These are phyloP conservation scores for Oryza punctata DNA, from an alignment of 176 grass and related monocot genomes.

Conservation along the genomic window DNA sequence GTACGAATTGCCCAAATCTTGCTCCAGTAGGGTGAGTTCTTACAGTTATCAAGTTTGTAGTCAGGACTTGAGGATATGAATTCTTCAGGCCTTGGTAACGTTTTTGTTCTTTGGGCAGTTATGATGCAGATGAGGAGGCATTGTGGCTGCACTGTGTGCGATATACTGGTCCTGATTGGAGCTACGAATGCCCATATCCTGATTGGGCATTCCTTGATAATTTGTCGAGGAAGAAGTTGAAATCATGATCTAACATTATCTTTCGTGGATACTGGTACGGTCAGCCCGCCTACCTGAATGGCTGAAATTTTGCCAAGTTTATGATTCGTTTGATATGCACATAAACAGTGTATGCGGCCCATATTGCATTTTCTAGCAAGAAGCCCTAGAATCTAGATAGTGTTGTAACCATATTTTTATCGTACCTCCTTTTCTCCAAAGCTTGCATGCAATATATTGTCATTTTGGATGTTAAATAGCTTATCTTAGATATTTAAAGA, in stretches of 20 bases:
- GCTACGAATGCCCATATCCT: slow-evolving; percentile 83
- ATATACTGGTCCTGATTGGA: slow-evolving; percentile 91
- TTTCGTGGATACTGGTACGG: neutral
- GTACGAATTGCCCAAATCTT: slow-evolving; percentile 91
- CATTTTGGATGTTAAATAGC: too few species aligned
- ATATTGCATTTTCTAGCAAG: neutral
- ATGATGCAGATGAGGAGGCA: slow-evolving; percentile 75
- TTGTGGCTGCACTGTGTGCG: slow-evolving; percentile 82
- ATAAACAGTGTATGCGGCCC: neutral
- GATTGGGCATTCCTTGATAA: slow-evolving; percentile 63
- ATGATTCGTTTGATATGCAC: neutral
- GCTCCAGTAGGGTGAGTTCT: slow-evolving; percentile 72
- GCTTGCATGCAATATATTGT: neutral
- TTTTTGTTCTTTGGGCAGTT: slow-evolving; percentile 53
- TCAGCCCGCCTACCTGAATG: neutral
- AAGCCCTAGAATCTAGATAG: neutral
- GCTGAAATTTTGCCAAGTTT: neutral
- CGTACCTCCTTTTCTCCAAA: neutral
- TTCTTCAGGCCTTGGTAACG: neutral
- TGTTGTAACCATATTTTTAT: neutral
- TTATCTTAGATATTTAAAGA: neutral
- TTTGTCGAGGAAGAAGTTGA: slow-evolving; percentile 39
- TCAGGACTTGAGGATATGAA: neutral
- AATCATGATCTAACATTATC: slow-evolving; percentile 29
- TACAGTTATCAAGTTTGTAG: slow-evolving; percentile 15